Evolutionary conservation across 1,284 basidiomycete genomes (phyloP), one percentile per base, ranked within the genome.

Genomic region (Puccinia novopanici): DNA sequence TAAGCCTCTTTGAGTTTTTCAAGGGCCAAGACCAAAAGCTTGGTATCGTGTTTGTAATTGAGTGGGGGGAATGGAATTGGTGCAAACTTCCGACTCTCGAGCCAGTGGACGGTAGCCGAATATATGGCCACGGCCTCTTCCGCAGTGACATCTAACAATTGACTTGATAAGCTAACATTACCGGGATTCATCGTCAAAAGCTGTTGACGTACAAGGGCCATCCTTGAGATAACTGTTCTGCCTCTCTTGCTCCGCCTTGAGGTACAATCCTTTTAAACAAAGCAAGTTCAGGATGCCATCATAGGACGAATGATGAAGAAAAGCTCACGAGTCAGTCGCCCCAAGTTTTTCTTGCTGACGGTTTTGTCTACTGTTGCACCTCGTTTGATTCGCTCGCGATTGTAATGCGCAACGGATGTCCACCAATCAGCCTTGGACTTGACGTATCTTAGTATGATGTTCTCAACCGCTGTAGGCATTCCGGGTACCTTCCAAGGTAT

Each of bases 391-490:
- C 93, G 93, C 85, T 95, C 94, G 81, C 95, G 93, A 84, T 95
- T 94, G 86, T 95, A 94, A 85, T 95, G 93, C 19, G 91, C 92
- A 82, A 89, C 93, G 87, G 93, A 97, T 83, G 92, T 93, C 95
- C 95, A 99, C 95, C 95, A 98, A 86, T 99, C 97, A 13, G 94
- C 93, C 89, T 99, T 99, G 87, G 91, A 93, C 90, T 99, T 99
- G 90, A 99, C 96, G 87, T 99, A 99, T 75, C 97, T 92, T 65
- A 99, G 87, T 83, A 99, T 98, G 86, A 99, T 97, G 87, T 98
- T 99, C 87, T 99, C 97, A 83, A 99, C 97, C 9, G 97, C 93
- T 0, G 95, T 96, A 0, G 97, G 94, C 93, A 97, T 96, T 75
- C 94, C 94, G 15, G 93, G 94, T 5, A 96, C 94, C 86, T 95